Evolutionary conservation across 169 alveolate species (phyloP).

Genomic region (Eimeria maxima): DNA sequence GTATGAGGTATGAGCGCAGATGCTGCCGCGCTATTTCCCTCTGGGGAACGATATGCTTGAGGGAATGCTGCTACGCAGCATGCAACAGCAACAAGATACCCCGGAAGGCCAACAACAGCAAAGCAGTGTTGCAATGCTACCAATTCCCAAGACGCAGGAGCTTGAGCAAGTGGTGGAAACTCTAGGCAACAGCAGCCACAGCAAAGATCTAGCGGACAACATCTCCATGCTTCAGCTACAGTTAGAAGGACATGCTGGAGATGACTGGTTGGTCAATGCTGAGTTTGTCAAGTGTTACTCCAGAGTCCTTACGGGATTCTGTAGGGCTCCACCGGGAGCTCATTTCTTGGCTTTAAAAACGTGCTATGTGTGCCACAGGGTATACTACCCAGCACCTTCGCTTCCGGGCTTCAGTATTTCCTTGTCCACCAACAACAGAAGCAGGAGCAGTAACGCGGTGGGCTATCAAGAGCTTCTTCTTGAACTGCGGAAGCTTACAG

Average conservation of each 20-base stretch:
- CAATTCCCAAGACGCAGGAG: slow-evolving; percentile 44
- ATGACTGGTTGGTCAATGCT: slow-evolving; percentile 35
- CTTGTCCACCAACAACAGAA: not conserved
- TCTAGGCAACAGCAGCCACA: slow-evolving; percentile 18
- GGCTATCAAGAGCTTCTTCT: slow-evolving; percentile 30
- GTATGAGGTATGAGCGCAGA: not conserved
- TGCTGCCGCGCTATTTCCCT: slow-evolving; percentile 55
- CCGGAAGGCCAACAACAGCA: slow-evolving; percentile 18
- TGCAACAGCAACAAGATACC: slow-evolving; percentile 24
- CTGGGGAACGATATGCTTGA: slow-evolving; percentile 34
- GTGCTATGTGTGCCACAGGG: slow-evolving; percentile 19
- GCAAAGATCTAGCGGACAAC: not conserved
- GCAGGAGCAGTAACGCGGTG: slow-evolving; percentile 25
- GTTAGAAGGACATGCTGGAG: not conserved
- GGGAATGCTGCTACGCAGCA: slow-evolving; percentile 44
- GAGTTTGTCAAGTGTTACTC: not conserved
- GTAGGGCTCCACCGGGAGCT: not conserved
- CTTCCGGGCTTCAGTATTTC: slow-evolving; percentile 41
- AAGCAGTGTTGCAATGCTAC: not conserved
- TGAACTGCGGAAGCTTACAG: slow-evolving; percentile 58
- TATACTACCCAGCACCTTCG: slow-evolving; percentile 70
- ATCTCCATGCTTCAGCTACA: slow-evolving; percentile 44
- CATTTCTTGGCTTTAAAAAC: not conserved
- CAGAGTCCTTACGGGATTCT: not conserved
- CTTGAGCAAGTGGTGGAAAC: slow-evolving; percentile 23